Percentiles rank a stretch among this genome's conserved stretches.
Evolutionary conservation across 2,329 filamentous ascomycete genomes (phyloP).

Genomic region (Aureobasidium sp.): DNA sequence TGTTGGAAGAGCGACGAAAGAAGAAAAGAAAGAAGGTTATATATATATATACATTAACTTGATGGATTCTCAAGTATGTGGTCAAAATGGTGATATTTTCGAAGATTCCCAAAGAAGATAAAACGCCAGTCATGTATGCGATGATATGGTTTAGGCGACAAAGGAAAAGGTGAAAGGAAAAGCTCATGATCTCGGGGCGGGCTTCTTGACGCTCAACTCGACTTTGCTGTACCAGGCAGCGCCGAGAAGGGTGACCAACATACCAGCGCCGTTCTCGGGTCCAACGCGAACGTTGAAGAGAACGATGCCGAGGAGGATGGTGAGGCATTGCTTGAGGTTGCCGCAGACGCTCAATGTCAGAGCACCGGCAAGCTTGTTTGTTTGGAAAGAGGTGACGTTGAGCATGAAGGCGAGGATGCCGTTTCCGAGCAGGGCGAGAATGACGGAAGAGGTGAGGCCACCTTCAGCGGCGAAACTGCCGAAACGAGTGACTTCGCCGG

Average conservation of each 20-base stretch:
- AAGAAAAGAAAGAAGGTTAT: neutral
- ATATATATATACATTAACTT: conserved; percentile 12
- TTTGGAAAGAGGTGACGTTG: conserved; percentile 32
- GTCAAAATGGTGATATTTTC: neutral
- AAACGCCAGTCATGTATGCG: conserved; percentile 1
- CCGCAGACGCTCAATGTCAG: conserved; percentile 30
- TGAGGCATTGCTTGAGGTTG: conserved; percentile 32
- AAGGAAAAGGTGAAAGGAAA: neutral
- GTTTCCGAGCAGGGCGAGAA: conserved; percentile 25
- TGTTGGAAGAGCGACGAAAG: neutral
- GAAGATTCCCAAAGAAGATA: neutral
- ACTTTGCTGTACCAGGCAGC: conserved; percentile 52
- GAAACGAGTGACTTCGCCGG: conserved; percentile 39
- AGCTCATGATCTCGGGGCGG: neutral
- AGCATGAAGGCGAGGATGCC: conserved; percentile 28
- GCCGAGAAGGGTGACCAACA: conserved; percentile 47
- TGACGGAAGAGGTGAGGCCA: conserved; percentile 19
- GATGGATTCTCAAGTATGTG: neutral
- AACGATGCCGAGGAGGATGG: conserved; percentile 30
- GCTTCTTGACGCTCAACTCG: conserved; percentile 43
- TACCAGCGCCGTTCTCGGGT: conserved; percentile 44
- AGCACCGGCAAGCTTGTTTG: conserved; percentile 32
- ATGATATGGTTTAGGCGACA: neutral
- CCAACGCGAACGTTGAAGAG: conserved; percentile 29
- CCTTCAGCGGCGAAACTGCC: conserved; percentile 18